Conservation (phyloP, 306 rosid genomes). For the Sindora glabra region DNA sequence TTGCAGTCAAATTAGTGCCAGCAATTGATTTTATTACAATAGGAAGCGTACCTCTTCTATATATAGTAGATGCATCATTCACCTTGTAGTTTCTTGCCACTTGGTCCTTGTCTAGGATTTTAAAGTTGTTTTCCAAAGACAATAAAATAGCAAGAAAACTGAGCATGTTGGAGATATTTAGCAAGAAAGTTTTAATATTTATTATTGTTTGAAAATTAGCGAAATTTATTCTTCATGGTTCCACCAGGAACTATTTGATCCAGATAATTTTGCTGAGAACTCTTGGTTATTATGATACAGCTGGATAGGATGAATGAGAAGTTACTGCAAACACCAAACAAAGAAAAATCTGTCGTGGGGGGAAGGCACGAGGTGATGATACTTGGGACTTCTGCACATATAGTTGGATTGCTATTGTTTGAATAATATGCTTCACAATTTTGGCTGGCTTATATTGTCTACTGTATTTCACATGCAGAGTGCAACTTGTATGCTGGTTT, state of each 20-base stretch:
- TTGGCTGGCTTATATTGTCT: not conserved
- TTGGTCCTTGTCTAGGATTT: not conserved
- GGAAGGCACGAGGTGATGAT: slow-evolving; percentile 38
- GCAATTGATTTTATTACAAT: not conserved
- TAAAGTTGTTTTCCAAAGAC: too few relatives aligned
- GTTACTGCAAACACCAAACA: slow-evolving; percentile 17
- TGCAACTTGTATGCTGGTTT: slow-evolving; percentile 22
- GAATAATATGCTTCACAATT: slow-evolving; percentile 2
- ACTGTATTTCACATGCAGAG: slow-evolving; percentile 34
- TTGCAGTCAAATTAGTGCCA: not conserved
- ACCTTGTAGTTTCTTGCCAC: not conserved
- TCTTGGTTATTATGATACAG: slow-evolving; percentile 37
- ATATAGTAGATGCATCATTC: not conserved
- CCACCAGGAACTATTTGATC: not conserved
- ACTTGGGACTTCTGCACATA: not conserved
- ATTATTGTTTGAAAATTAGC: not conserved
- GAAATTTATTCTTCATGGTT: not conserved
- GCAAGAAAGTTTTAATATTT: not conserved
- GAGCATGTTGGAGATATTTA: not conserved
- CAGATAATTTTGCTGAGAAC: slow-evolving; percentile 11
- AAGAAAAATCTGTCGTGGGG: slow-evolving; percentile 12
- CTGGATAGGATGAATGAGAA: slow-evolving; percentile 79
- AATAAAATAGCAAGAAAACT: not conserved
- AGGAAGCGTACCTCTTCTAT: not conserved
- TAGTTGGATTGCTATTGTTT: slow-evolving; percentile 10